Conservation (phyloP, 257 asterid species). For the Nicotiana noctiflora region DNA sequence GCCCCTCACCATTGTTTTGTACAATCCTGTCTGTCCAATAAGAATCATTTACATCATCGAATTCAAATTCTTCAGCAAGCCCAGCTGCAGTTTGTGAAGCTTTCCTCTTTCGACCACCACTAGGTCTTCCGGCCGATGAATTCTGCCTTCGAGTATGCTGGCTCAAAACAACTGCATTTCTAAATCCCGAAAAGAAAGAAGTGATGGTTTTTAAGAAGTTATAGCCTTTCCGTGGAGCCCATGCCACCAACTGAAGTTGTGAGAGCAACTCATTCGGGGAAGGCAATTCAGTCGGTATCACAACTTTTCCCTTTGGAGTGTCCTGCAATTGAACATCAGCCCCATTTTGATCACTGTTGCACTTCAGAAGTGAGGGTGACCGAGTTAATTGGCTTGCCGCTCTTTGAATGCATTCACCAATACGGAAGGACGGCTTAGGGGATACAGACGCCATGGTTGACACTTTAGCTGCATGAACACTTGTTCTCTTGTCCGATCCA, state of each 20-base stretch:
- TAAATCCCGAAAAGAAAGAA: slow-evolving; percentile 53
- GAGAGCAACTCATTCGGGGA: slow-evolving; percentile 53
- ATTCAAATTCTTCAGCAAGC: slow-evolving; percentile 73
- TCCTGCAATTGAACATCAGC: slow-evolving; percentile 32
- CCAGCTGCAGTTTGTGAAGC: slow-evolving; percentile 34
- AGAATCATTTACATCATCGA: slow-evolving; percentile 83
- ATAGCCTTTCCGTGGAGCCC: slow-evolving; percentile 44
- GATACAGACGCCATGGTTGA: slow-evolving; percentile 32
- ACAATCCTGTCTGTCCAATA: slow-evolving; percentile 86
- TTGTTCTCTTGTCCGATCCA: slow-evolving; percentile 41
- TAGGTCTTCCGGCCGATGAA: slow-evolving; percentile 11
- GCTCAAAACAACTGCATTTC: slow-evolving; percentile 50
- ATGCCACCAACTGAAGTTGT: slow-evolving; percentile 60
- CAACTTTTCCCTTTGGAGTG: slow-evolving; percentile 27
- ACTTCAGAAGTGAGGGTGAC: slow-evolving; percentile 41
- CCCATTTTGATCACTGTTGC: slow-evolving; percentile 27
- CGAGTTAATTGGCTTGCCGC: slow-evolving; percentile 86
- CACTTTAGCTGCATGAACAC: slow-evolving; percentile 47
- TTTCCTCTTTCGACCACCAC: slow-evolving; percentile 49
- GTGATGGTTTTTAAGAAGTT: slow-evolving; percentile 19
- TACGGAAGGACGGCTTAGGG: slow-evolving; percentile 76
- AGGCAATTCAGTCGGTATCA: slow-evolving; percentile 37
- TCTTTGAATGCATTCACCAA: slow-evolving; percentile 91
- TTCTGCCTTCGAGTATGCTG: slow-evolving; percentile 13
- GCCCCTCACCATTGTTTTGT: slow-evolving; percentile 67